Evolutionary conservation across 306 rosid species (phyloP), one percentile per base, ranked within the genome.

Genomic region (Casuarina equisetifolia): DNA sequence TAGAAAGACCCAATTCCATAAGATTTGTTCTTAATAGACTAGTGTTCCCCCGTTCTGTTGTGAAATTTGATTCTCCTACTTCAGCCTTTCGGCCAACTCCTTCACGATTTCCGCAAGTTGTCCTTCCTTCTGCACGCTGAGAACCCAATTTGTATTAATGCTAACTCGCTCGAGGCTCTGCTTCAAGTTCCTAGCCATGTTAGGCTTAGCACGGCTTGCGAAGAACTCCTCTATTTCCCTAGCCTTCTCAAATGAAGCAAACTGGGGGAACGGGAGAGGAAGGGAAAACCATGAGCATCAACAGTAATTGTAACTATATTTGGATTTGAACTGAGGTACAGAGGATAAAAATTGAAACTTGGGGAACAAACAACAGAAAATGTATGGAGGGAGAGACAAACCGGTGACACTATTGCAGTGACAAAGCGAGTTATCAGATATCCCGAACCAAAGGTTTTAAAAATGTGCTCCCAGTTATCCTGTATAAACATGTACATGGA

Each of bases 211-310:
- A 54, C 76, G 92, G 80, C 19, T 79, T 20, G 85, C 87, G 74
- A 92, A 92, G 89, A 92, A 95, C 78, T 88, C 97, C 83, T 95
- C 95, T 13, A 88, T 78, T 82, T 92, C 98, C 79, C 84, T 85
- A 1, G 86, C 93, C 87, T 92, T 92, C 84, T 95, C 98, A 69
- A 78, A 45, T 15, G 97, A 89, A 48, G 98, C 85, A 89, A 95
- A 91, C 98, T 95, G 96, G 79, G 15, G 71, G 62, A 54, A 63
- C 4, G 63, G 38, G 3, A 44, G 63, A 73, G 11, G 67, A 17
- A 66, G 39, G 25, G 39, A 4, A 66, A 63, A 45, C 19, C 32
- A 25, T 5, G 19, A 35, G 62, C 32, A n/a, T 72, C 13, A 3
- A 20, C 36, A 58, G 32, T 50, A 39, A 38, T 46, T 1, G 17